phyloP scores from a whole-genome alignment of 2,329 filamentous ascomycete species.

The Fusarium duplospermum region DNA sequence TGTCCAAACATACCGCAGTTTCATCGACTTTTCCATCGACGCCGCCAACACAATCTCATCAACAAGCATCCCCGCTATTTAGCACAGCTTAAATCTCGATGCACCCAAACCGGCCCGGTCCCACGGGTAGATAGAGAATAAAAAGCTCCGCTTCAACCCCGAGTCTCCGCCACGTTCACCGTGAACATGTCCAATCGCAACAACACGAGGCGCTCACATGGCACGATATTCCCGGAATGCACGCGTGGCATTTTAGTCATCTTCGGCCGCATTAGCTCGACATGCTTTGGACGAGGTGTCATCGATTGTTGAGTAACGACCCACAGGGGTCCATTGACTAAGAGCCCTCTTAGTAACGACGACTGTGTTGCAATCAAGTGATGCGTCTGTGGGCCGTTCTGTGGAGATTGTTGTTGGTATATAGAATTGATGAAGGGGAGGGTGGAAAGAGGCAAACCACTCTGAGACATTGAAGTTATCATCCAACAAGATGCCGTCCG shows the following conservation, averaged over 20 bases:
- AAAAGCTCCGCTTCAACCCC: neutral
- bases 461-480: neutral
- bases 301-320: slow-evolving; percentile 38
- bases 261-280: neutral
- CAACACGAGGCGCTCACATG: slow-evolving; percentile 10
- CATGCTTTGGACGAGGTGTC: slow-evolving; percentile 23
- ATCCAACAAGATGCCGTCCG: slow-evolving; percentile 32
- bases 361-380: slow-evolving; percentile 13
- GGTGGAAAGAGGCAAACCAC: neutral
- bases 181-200: neutral
- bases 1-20: slow-evolving; percentile 48
- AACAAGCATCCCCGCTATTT: neutral
- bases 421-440: slow-evolving; percentile 23
- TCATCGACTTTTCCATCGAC: slow-evolving; percentile 49
- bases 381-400: slow-evolving; percentile 26
- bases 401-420: slow-evolving; percentile 27
- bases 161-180: neutral
- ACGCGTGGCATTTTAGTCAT: neutral
- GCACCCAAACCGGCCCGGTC: neutral
- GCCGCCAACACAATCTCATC: slow-evolving; percentile 36
- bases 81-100: neutral
- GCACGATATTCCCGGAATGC: neutral
- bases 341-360: slow-evolving; percentile 36
- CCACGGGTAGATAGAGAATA: neutral
- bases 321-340: slow-evolving; percentile 35